A percentile compares a stretch with the other conserved stretches of the same genome.
Conservation (phyloP, 1,139 yeast species). For the Debaryomyces fabryi region DNA sequence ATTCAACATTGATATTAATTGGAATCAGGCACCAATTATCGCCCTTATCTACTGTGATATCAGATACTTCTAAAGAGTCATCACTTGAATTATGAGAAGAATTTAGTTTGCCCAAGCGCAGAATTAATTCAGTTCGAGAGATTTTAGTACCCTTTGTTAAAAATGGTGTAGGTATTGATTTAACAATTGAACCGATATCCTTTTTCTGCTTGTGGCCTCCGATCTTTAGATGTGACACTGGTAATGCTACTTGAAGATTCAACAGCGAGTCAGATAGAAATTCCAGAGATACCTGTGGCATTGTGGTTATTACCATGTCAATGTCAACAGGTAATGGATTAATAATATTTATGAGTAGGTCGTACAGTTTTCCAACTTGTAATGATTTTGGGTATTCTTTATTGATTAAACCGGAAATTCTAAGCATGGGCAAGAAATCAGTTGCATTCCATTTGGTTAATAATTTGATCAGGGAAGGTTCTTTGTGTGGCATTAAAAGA, state of each 20-base stretch:
- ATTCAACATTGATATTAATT: conserved; percentile 18
- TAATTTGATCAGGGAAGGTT: conserved; percentile 35
- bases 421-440: conserved; percentile 36
- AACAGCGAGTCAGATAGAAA: conserved; percentile 9
- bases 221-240: conserved; percentile 25
- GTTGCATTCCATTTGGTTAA: conserved; percentile 35
- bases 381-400: conserved; percentile 14
- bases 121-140: conserved; percentile 35
- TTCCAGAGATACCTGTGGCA: conserved; percentile 17
- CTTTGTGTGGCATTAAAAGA: conserved; percentile 30
- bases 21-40: conserved; percentile 43
- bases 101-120: conserved; percentile 27
- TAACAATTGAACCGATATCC: conserved; percentile 19
- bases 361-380: conserved; percentile 15
- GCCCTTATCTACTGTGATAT: conserved; percentile 27
- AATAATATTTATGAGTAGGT: conserved; percentile 31
- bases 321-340: conserved; percentile 30
- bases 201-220: conserved; percentile 14
- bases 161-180: conserved; percentile 37
- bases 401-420: conserved; percentile 15
- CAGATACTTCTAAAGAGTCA: conserved; percentile 14
- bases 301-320: conserved; percentile 17
- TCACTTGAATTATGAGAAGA: conserved; percentile 10
- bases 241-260: conserved; percentile 25
- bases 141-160: conserved; percentile 32